phyloP scores from a whole-genome alignment of 2,329 filamentous ascomycete species.

The Pseudogymnoascus sp. region DNA sequence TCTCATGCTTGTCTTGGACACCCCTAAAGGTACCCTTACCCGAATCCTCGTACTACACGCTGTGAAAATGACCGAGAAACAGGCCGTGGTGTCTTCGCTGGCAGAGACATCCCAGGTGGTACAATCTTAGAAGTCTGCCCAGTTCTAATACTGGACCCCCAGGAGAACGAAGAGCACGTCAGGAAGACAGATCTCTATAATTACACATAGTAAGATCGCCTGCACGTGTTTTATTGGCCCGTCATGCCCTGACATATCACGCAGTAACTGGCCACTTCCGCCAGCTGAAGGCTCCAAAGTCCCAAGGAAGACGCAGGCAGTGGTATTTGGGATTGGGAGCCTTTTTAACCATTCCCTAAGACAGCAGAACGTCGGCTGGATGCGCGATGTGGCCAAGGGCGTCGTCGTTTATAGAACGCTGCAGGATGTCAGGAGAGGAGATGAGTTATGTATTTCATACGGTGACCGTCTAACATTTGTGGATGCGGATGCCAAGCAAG shows the following conservation, averaged over 20 bases:
- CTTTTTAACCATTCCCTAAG: constrained; percentile 50
- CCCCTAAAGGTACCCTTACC: constrained; percentile 39
- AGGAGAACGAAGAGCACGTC: constrained; percentile 41
- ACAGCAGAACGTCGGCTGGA: constrained; percentile 48
- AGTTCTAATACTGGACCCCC: constrained; percentile 39
- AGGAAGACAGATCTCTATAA: constrained; percentile 43
- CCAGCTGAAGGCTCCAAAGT: constrained; percentile 19
- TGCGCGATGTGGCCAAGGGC: constrained; percentile 36
- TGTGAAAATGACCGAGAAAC: constrained; percentile 7
- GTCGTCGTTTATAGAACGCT: constrained; percentile 42
- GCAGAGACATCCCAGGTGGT: constrained; percentile 35
- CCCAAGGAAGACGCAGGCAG: constrained; percentile 36
- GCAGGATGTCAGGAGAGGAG: constrained; percentile 40
- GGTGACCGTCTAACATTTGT: constrained; percentile 30
- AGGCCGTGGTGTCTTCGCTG: constrained; percentile 48
- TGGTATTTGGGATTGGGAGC: constrained; percentile 46
- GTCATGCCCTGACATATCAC: constrained; percentile 8
- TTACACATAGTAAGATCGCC: constrained; percentile 43
- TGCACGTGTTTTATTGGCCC: background rate
- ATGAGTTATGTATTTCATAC: constrained; percentile 44
- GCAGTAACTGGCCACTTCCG: constrained; percentile 27
- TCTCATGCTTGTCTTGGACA: constrained; percentile 38
- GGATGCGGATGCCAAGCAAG: constrained; percentile 25
- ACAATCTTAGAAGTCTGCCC: constrained; percentile 45
- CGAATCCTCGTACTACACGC: background rate